A percentile compares a stretch with the other conserved stretches of the same genome.
These are phyloP conservation scores for Rhodamnia argentea DNA, from an alignment of 345 rosid species.

Conservation along the genomic window DNA sequence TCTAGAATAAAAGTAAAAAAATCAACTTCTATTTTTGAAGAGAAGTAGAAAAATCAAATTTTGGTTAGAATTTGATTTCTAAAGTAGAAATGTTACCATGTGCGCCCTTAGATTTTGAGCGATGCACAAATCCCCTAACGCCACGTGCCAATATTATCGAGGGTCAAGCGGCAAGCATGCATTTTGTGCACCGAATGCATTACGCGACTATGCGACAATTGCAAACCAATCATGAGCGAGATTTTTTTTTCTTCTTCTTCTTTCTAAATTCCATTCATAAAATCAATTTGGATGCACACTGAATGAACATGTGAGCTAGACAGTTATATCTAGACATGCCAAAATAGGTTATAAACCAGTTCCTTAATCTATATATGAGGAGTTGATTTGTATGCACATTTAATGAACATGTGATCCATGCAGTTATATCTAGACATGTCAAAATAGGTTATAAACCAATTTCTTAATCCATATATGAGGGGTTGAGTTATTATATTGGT, in stretches of 20 bases:
- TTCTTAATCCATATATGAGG: no score
- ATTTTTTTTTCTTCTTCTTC: accelerated
- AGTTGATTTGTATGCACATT: background rate
- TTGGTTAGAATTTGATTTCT: no score
- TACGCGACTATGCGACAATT: background rate
- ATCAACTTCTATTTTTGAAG: no score
- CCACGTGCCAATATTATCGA: background rate
- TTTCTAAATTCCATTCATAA: background rate
- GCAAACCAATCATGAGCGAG: background rate
- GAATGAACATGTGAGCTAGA: background rate
- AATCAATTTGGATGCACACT: background rate
- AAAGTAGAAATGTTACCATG: no score
- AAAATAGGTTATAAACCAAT: no score
- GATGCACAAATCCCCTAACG: background rate
- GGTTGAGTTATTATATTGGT: no score
- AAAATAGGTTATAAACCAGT: no score
- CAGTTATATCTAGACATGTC: background rate
- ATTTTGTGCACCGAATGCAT: background rate
- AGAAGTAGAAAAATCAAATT: no score
- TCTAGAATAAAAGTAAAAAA: no score
- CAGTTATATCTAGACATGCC: background rate
- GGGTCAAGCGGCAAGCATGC: background rate
- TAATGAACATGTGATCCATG: background rate
- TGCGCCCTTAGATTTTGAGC: no score
- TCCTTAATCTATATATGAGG: no score